Evolutionary conservation across 495 filamentous ascomycete species (phyloP), one percentile per base, ranked within the genome.

Genomic region (Immersiella caudata): DNA sequence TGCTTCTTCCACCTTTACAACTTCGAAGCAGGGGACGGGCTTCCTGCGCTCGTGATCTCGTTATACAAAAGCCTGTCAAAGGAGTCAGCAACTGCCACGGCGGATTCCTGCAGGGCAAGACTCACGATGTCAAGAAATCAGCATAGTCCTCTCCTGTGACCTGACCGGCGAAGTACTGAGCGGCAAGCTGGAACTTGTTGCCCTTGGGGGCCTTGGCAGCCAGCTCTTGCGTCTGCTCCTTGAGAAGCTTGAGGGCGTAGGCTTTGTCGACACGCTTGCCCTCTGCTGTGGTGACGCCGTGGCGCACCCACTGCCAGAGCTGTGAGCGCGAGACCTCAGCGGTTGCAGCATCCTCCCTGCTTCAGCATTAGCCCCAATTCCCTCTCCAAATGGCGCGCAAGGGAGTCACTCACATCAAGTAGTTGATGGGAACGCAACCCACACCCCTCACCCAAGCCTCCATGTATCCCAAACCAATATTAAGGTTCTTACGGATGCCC

Each of bases 341-440:
- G 8, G 95, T 99, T 12, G 95, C 95, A 25, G 95, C 95, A 70
- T 99, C 96, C 80, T 99, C 96, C 88, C 78, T 80, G 68, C 79
- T 72, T 68, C 55, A 29, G 59, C 70, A 8, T 57, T 22, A 25
- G n/a, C 35, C 57, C 21, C 33, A 12, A 9, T n/a, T 8, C 20
- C 9, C 7, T 9, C 11, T 36, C 22, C 59, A 40, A 68, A 62
- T 33, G 24, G 11, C 46, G 24, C 0, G 14, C 14, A 46, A 4
- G 40, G 0, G 56, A 1, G 27, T 0, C 8, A 75, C 81, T 60
- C 73, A 89, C 95, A 99, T 99, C n/a, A 99, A 83, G 78, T 90
- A 96, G 84, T 99, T 97, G 81, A 99, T 97, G 21, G 95, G 96
- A 65, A 99, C 93, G 71, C 95, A 99, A 46, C 95, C 95, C 36